Conservation (phyloP, 2,329 filamentous ascomycete species). For the Parafenestella ontariensis region DNA sequence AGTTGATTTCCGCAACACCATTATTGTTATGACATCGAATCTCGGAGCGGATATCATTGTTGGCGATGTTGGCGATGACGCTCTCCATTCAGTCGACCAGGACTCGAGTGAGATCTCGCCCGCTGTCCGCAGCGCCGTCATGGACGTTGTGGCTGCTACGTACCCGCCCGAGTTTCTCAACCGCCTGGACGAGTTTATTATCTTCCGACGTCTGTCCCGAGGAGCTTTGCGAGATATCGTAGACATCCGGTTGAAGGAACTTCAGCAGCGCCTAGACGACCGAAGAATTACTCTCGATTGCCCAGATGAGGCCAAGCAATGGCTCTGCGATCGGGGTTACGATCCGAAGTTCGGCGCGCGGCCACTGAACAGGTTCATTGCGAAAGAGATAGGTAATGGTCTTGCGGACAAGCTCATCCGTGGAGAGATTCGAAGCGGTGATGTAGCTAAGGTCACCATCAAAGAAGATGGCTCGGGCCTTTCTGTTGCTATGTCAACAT, state of each 20-base stretch:
- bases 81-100: slow-evolving; percentile 64
- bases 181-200: slow-evolving; percentile 93
- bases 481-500: slow-evolving; percentile 22
- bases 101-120: slow-evolving; percentile 71
- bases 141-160: slow-evolving; percentile 78
- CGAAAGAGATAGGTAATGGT: slow-evolving; percentile 85
- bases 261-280: slow-evolving; percentile 84
- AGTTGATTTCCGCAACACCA: slow-evolving; percentile 94
- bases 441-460: slow-evolving; percentile 74
- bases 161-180: slow-evolving; percentile 96
- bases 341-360: slow-evolving; percentile 90
- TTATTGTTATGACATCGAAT: slow-evolving; percentile 96
- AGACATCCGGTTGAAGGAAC: slow-evolving; percentile 85
- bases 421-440: slow-evolving; percentile 78
- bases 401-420: slow-evolving; percentile 92
- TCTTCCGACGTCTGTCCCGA: slow-evolving; percentile 86
- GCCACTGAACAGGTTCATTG: slow-evolving; percentile 88
- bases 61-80: slow-evolving; percentile 75
- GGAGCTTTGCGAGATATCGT: slow-evolving; percentile 88
- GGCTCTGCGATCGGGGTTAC: slow-evolving; percentile 89
- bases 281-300: slow-evolving; percentile 80
- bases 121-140: slow-evolving; percentile 78
- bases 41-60: slow-evolving; percentile 92
- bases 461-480: slow-evolving; percentile 58
- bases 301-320: slow-evolving; percentile 74